These are phyloP conservation scores for Baudoinia panamericana DNA, from an alignment of 495 filamentous ascomycete species.

Conservation along the genomic window DNA sequence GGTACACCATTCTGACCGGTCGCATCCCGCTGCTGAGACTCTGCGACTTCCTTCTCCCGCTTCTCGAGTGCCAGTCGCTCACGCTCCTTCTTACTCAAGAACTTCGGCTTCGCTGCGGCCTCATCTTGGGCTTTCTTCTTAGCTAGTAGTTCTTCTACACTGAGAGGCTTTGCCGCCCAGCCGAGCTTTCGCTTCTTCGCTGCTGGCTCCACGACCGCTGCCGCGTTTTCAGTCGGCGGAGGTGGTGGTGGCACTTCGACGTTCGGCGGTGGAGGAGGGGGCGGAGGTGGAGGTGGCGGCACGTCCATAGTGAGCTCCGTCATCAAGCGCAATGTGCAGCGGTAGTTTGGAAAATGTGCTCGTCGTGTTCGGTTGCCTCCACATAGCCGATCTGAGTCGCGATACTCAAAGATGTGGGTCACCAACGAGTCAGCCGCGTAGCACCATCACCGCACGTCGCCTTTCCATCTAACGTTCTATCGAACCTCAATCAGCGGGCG, in stretches of 20 bases:
- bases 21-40: constrained; percentile 21
- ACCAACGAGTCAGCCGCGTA: not conserved
- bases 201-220: not conserved
- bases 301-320: not conserved
- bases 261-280: constrained; percentile 42
- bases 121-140: constrained; percentile 72
- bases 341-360: not conserved
- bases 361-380: not conserved
- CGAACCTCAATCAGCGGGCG: too few relatives aligned
- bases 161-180: constrained; percentile 44
- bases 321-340: not conserved
- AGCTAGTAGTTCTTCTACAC: constrained; percentile 62
- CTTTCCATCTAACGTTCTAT: not conserved
- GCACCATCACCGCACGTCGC: not conserved
- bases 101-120: constrained; percentile 75
- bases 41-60: constrained; percentile 62
- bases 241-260: constrained; percentile 41
- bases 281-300: constrained; percentile 36
- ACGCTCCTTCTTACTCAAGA: constrained; percentile 77
- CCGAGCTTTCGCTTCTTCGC: constrained; percentile 44
- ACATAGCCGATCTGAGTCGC: not conserved
- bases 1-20: not conserved
- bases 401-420: not conserved
- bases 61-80: constrained; percentile 80
- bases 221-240: constrained; percentile 29